A percentile compares a stretch with the other conserved stretches of the same genome.
Evolutionary conservation across 352 stramenopile genomes (phyloP).

Genomic region (Pythium dissimile): DNA sequence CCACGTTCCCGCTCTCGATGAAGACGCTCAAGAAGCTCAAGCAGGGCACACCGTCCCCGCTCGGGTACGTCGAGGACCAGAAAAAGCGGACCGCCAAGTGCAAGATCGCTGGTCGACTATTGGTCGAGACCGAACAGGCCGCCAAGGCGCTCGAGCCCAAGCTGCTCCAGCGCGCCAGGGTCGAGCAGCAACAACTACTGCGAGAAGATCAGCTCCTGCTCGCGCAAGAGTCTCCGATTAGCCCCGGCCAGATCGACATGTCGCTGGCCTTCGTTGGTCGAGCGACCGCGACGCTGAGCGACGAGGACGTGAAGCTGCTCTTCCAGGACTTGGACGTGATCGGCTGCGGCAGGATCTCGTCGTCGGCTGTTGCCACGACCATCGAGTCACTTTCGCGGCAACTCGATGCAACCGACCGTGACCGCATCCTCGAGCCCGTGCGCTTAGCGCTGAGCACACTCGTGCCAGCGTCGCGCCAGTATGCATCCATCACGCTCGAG

Average conservation of each 20-base stretch:
- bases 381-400: slow-evolving; percentile 48
- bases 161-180: slow-evolving; percentile 1
- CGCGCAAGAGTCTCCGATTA: slow-evolving; percentile 4
- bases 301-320: slow-evolving; percentile 24
- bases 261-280: not conserved
- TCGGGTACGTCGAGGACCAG: slow-evolving; percentile 29
- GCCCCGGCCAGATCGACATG: not conserved
- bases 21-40: slow-evolving; percentile 24
- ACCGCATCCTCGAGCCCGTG: not conserved
- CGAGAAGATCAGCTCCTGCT: slow-evolving; percentile 1
- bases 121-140: slow-evolving; percentile 46
- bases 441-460: slow-evolving; percentile 16
- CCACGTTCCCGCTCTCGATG: slow-evolving; percentile 32
- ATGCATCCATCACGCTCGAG: slow-evolving; percentile 24
- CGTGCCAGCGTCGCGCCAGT: slow-evolving; percentile 18
- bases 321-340: slow-evolving; percentile 53
- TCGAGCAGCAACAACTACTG: slow-evolving; percentile 5
- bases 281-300: not conserved
- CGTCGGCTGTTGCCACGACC: slow-evolving; percentile 24
- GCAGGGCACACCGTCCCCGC: slow-evolving; percentile 7
- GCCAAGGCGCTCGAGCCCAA: slow-evolving; percentile 17
- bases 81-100: slow-evolving; percentile 32
- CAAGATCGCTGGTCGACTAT: slow-evolving; percentile 25
- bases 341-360: slow-evolving; percentile 50
- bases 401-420: slow-evolving; percentile 11